Evolutionary conservation across 1,284 basidiomycete species (phyloP).

Genomic region (Apiotrichum siamense): DNA sequence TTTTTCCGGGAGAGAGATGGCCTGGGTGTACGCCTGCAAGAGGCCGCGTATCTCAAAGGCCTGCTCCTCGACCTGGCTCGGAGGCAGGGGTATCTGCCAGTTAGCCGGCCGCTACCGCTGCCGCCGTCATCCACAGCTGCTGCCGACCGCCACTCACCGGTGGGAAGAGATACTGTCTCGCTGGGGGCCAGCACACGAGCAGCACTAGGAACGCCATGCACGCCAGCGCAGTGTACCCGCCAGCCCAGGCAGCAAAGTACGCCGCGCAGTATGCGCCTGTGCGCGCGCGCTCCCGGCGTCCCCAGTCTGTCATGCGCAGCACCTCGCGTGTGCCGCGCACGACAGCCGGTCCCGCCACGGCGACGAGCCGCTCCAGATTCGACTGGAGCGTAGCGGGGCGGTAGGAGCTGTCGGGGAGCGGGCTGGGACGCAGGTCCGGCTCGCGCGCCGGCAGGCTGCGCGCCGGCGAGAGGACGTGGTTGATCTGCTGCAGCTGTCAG

Average conservation of each 20-base stretch:
- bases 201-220: constrained; percentile 46
- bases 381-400: constrained; percentile 48
- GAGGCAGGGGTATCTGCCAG: not conserved
- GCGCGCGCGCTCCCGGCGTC: constrained; percentile 47
- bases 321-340: constrained; percentile 52
- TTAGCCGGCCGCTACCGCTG: not conserved
- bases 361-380: constrained; percentile 54
- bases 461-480: constrained; percentile 44
- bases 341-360: constrained; percentile 50
- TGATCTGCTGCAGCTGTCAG: constrained; percentile 41
- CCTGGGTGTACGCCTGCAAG: constrained; percentile 43
- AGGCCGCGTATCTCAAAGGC: constrained; percentile 48
- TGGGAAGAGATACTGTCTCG: constrained; percentile 52
- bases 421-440: constrained; percentile 29
- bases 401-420: constrained; percentile 27
- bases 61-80: constrained; percentile 48
- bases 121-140: not conserved
- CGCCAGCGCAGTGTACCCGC: constrained; percentile 48
- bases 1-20: constrained; percentile 32
- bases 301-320: constrained; percentile 49
- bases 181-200: constrained; percentile 51
- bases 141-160: constrained; percentile 32
- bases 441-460: constrained; percentile 37
- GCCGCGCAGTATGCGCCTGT: constrained; percentile 48
- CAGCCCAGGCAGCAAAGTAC: constrained; percentile 51